Conservation (phyloP, 257 asterid genomes). For the Nicotiana sylvestris region DNA sequence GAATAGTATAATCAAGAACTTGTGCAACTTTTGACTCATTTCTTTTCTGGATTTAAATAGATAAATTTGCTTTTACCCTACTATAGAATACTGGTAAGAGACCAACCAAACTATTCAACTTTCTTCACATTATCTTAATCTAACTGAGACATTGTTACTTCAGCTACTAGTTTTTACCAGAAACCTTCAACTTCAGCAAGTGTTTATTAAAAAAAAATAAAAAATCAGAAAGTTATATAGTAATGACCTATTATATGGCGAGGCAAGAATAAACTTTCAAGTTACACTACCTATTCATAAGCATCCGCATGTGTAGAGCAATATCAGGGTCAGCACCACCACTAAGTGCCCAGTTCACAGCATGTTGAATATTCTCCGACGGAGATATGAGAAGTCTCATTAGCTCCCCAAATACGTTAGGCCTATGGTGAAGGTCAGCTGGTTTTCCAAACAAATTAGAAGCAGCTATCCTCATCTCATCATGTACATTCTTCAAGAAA, state of each 20-base stretch:
- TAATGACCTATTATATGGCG: not conserved
- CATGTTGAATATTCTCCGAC: conserved; percentile 55
- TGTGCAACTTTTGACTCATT: not conserved
- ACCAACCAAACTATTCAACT: conserved; percentile 1
- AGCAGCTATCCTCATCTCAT: conserved; percentile 75
- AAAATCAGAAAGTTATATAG: not conserved
- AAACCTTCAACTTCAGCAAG: not conserved
- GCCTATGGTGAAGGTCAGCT: conserved; percentile 61
- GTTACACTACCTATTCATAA: conserved; percentile 74
- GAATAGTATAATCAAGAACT: not conserved
- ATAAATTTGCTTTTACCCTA: not conserved
- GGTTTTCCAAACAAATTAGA: conserved; percentile 72
- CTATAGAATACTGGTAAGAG: not conserved
- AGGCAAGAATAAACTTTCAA: not conserved
- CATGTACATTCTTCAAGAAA: conserved; percentile 79
- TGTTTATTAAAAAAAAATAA: not conserved
- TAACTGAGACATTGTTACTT: conserved; percentile 1
- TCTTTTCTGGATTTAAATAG: not conserved
- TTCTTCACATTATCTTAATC: not conserved
- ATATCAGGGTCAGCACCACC: conserved; percentile 81
- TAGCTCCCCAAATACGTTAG: conserved; percentile 94
- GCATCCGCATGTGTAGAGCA: conserved; percentile 95
- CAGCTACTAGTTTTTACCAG: not conserved
- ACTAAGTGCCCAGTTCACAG: conserved; percentile 69
- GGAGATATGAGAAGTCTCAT: conserved; percentile 86